Evolutionary conservation across 805 yeast species (phyloP).

Genomic region (Yamadazyma endophytica): DNA sequence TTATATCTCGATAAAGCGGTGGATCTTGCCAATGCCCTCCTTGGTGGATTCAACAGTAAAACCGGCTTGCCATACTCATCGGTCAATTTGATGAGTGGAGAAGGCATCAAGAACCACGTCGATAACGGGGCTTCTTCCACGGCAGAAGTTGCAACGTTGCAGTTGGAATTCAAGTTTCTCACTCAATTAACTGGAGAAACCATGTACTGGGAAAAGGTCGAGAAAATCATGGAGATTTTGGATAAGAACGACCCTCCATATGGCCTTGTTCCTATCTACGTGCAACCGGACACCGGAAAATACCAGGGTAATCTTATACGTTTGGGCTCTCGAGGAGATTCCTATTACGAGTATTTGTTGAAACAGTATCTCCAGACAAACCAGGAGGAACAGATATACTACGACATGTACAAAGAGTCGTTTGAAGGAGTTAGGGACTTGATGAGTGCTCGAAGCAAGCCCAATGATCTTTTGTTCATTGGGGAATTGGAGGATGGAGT

Average conservation of each 20-base stretch:
- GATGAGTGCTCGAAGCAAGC: conserved; percentile 56
- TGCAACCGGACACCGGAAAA: conserved; percentile 69
- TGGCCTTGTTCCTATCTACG: conserved; percentile 81
- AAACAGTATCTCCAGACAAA: conserved; percentile 82
- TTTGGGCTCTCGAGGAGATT: conserved; percentile 88
- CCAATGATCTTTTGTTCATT: conserved; percentile 60
- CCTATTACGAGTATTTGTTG: conserved; percentile 83
- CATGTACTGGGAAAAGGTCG: conserved; percentile 75
- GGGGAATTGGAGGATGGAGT: conserved; percentile 77
- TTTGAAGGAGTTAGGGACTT: conserved; percentile 73
- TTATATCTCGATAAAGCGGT: conserved; percentile 73
- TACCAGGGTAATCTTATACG: conserved; percentile 66
- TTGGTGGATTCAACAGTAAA: conserved; percentile 62
- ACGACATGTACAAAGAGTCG: conserved; percentile 72
- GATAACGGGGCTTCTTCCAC: conserved; percentile 81
- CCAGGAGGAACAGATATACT: conserved; percentile 55
- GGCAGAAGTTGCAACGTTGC: conserved; percentile 85
- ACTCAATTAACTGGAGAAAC: conserved; percentile 76
- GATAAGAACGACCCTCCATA: conserved; percentile 62
- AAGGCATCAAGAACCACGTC: conserved; percentile 56
- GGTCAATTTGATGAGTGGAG: conserved; percentile 63
- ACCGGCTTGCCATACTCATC: conserved; percentile 78
- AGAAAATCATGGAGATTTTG: conserved; percentile 64
- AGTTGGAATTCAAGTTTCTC: conserved; percentile 81
- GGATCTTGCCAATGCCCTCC: conserved; percentile 68